Conservation (phyloP, 257 asterid genomes). For the Penstemon eatonii region DNA sequence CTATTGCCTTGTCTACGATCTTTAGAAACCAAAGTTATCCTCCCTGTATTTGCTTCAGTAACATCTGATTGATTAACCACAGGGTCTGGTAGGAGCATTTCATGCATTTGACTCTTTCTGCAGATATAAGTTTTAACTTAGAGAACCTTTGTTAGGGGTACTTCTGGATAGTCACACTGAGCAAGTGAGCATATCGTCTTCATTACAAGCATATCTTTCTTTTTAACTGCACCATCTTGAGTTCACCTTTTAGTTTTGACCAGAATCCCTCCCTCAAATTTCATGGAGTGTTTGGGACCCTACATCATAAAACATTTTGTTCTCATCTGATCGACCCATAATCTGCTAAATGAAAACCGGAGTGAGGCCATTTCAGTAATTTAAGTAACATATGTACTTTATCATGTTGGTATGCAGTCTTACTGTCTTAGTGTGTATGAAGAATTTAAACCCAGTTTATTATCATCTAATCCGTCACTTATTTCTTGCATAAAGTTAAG, state of each 20-base stretch:
- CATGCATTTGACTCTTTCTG: neutral
- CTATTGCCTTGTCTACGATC: no score
- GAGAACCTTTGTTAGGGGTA: neutral
- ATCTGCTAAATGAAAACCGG: neutral
- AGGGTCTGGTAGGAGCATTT: neutral
- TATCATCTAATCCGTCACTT: constrained; percentile 9
- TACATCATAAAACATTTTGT: neutral
- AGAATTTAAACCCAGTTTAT: neutral
- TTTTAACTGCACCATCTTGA: neutral
- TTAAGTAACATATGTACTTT: neutral
- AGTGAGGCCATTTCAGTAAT: neutral
- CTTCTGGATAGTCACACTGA: neutral
- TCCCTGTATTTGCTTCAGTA: neutral
- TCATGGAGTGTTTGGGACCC: neutral
- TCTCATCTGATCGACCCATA: neutral
- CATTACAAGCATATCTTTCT: neutral
- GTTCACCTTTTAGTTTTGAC: neutral
- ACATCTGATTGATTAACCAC: neutral
- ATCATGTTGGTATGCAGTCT: neutral
- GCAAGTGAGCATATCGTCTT: neutral
- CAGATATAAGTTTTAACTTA: neutral
- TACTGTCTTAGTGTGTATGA: neutral
- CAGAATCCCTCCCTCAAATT: neutral
- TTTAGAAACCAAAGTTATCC: neutral
- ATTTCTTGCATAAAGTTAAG: neutral